These are phyloP conservation scores for Quercus tomentella DNA, from an alignment of 331 rosid species.

Conservation along the genomic window DNA sequence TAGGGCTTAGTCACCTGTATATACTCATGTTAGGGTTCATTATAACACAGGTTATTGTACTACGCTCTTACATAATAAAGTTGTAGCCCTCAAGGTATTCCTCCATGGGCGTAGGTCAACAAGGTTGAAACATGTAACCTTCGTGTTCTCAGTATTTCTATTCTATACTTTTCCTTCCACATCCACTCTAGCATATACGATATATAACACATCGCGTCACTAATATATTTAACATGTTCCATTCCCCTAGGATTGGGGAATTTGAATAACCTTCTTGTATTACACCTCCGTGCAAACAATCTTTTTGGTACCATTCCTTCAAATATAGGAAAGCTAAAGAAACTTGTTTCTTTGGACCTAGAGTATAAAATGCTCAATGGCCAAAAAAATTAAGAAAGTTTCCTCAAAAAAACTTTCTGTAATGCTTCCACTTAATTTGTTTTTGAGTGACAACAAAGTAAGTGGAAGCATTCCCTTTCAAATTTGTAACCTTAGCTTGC, in stretches of 20 bases:
- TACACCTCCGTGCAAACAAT: not conserved
- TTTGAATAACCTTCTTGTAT: not conserved
- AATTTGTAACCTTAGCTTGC: not conserved
- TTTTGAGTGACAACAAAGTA: not conserved
- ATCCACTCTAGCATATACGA: too few species aligned
- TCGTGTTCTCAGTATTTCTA: too few species aligned
- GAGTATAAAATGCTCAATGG: not conserved
- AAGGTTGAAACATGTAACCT: too few species aligned
- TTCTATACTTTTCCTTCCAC: too few species aligned
- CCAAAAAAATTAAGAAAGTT: too few species aligned
- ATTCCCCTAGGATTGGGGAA: not conserved
- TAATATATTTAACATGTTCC: not conserved
- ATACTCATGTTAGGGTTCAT: too few species aligned
- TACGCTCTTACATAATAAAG: too few species aligned
- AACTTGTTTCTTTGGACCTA: not conserved
- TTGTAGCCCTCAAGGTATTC: too few species aligned
- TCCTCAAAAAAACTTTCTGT: too few species aligned
- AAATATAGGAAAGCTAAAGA: not conserved
- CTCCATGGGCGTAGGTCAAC: fast-evolving
- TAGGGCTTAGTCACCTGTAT: fast-evolving
- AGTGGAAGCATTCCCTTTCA: not conserved
- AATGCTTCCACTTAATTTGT: too few species aligned
- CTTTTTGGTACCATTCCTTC: not conserved
- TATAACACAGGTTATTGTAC: too few species aligned
- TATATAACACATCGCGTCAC: fast-evolving